A percentile compares a stretch with the other conserved stretches of the same genome.
Conservation (phyloP, 805 yeast species). For the Teunomyces pallodes region DNA sequence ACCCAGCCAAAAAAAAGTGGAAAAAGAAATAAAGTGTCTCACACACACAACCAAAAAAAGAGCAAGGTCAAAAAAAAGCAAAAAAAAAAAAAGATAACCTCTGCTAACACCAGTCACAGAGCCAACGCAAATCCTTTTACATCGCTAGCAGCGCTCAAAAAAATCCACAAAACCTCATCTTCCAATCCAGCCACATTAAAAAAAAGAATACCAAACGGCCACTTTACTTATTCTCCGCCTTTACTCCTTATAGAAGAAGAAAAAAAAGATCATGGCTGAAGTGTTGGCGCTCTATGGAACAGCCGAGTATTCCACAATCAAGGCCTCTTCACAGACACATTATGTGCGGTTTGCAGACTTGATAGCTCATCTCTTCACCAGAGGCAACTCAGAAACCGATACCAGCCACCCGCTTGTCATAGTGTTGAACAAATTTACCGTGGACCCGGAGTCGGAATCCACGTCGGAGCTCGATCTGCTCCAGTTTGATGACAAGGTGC, state of each 20-base stretch:
- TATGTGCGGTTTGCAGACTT: conserved; percentile 13
- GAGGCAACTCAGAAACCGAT: conserved; percentile 35
- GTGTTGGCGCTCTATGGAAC: conserved; percentile 9
- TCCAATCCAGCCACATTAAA: too few relatives aligned
- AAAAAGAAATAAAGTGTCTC: background rate
- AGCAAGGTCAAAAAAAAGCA: background rate
- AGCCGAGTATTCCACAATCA: conserved; percentile 2
- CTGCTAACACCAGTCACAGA: background rate
- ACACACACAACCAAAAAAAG: too few relatives aligned
- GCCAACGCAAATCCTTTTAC: too few relatives aligned
- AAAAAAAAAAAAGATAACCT: background rate
- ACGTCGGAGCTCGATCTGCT: conserved; percentile 20
- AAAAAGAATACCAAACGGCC: too few relatives aligned
- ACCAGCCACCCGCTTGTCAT: conserved; percentile 31
- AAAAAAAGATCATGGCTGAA: conserved; percentile 16
- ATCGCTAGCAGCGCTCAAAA: too few relatives aligned
- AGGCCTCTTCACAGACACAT: background rate
- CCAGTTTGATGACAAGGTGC: conserved; percentile 23
- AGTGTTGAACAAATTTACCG: conserved; percentile 13
- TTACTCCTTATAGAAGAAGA: too few relatives aligned
- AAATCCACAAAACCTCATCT: too few relatives aligned
- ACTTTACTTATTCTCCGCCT: background rate
- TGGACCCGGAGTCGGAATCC: background rate
- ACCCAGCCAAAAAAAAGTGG: background rate
- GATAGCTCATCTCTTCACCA: conserved; percentile 24